phyloP scores from a whole-genome alignment of 1,284 basidiomycete species.

The Cutaneotrichosporon sp. region DNA sequence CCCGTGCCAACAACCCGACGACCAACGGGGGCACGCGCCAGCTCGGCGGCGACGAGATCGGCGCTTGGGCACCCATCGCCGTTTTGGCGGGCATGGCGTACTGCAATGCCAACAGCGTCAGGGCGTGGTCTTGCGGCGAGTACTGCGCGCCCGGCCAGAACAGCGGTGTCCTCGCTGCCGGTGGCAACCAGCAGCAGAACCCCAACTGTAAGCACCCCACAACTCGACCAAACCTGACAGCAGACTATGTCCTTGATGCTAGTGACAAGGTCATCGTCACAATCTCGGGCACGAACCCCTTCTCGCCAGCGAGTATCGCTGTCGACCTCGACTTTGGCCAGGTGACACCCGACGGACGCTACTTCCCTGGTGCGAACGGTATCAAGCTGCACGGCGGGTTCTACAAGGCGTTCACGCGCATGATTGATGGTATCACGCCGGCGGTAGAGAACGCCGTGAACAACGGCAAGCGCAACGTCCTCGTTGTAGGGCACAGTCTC shows the following conservation, averaged over 20 bases:
- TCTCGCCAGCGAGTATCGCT: conserved; percentile 10
- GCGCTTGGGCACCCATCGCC: background rate
- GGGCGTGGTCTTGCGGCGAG: conserved; percentile 1
- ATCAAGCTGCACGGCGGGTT: conserved; percentile 24
- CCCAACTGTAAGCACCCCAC: conserved; percentile 2
- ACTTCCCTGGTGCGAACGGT: conserved; percentile 19
- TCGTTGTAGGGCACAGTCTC: conserved; percentile 27
- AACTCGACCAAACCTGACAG: background rate
- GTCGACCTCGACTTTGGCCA: conserved; percentile 22
- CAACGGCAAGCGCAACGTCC: conserved; percentile 12
- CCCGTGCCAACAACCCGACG: background rate
- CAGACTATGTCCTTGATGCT: conserved; percentile 10
- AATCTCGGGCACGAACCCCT: conserved; percentile 23
- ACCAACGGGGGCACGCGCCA: background rate
- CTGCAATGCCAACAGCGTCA: background rate
- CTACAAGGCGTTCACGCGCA: conserved; percentile 19
- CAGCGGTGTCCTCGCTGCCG: background rate
- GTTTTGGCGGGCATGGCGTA: background rate
- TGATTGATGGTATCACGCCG: conserved; percentile 7
- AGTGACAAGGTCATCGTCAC: conserved; percentile 12
- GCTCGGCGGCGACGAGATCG: background rate
- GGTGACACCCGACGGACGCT: background rate
- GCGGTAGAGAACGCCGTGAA: conserved; percentile 6
- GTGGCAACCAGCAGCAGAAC: conserved; percentile 2
- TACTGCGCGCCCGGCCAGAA: background rate